Percentiles rank a stretch among this genome's conserved stretches.
Evolutionary conservation across 2,329 filamentous ascomycete genomes (phyloP).

Genomic region (Thyridium curvatum): DNA sequence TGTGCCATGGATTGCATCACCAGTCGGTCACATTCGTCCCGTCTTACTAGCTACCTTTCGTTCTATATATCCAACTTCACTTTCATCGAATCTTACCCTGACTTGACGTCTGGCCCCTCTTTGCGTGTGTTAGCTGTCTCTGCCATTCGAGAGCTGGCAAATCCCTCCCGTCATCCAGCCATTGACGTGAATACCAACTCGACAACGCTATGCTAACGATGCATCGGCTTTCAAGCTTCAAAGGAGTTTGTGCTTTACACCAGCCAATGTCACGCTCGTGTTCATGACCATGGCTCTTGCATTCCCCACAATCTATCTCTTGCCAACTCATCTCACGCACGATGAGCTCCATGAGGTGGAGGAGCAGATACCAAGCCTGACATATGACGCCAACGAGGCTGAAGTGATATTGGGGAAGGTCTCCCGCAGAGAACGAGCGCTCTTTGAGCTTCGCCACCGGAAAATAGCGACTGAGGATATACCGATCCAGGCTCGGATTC

Average conservation of each 20-base stretch:
- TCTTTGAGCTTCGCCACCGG: slow-evolving; percentile 68
- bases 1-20: no score
- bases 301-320: slow-evolving; percentile 64
- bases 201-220: no score
- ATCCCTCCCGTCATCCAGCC: no score
- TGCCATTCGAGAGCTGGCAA: no score
- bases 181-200: no score
- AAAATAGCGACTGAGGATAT: slow-evolving; percentile 54
- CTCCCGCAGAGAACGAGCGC: slow-evolving; percentile 60
- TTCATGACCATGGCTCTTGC: slow-evolving; percentile 18
- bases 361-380: slow-evolving; percentile 57
- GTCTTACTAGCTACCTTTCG: no score
- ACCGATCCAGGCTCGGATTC: background rate
- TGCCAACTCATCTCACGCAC: slow-evolving; percentile 61
- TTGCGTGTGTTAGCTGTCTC: no score
- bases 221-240: no score
- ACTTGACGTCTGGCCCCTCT: no score
- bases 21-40: no score
- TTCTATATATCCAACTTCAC: no score
- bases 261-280: background rate
- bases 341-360: slow-evolving; percentile 60
- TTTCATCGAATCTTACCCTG: no score
- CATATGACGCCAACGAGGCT: slow-evolving; percentile 67
- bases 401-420: slow-evolving; percentile 70
- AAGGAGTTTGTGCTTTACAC: background rate